Percentiles rank a stretch among this genome's conserved stretches.
These are phyloP conservation scores for Celoporthe dispersa DNA, from an alignment of 2,329 filamentous ascomycete genomes.

Conservation along the genomic window DNA sequence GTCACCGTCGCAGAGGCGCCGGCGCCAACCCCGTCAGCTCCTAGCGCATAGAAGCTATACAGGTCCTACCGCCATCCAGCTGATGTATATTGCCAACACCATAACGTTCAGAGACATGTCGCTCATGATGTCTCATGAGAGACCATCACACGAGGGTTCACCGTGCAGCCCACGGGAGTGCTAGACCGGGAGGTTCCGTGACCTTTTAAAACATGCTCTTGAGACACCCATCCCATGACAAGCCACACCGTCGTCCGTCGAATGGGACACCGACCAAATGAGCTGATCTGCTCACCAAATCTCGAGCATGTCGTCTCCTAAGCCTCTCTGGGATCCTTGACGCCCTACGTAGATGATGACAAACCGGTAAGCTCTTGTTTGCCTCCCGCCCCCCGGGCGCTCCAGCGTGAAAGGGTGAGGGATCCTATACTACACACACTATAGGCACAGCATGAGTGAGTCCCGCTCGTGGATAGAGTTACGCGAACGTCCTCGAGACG, in stretches of 20 bases:
- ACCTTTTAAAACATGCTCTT: neutral
- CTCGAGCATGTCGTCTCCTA: neutral
- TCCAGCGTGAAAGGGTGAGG: neutral
- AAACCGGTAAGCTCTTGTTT: neutral
- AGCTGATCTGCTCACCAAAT: neutral
- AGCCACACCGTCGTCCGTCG: neutral
- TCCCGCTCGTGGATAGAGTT: neutral
- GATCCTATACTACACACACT: neutral
- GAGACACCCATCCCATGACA: neutral
- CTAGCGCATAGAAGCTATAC: constrained; percentile 4
- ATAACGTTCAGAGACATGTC: neutral
- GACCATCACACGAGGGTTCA: neutral
- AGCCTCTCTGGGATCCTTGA: neutral
- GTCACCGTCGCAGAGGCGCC: constrained; percentile 35
- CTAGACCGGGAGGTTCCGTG: neutral
- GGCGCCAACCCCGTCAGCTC: constrained; percentile 26
- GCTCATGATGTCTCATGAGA: neutral
- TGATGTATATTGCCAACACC: neutral
- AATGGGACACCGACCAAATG: neutral
- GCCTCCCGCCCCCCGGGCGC: neutral
- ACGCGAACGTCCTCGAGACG: neutral
- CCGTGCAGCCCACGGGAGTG: neutral
- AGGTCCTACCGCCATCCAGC: neutral
- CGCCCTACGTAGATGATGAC: neutral
- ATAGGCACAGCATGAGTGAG: neutral